Conservation (phyloP, 2,329 filamentous ascomycete species). For the Colletotrichum costaricense region DNA sequence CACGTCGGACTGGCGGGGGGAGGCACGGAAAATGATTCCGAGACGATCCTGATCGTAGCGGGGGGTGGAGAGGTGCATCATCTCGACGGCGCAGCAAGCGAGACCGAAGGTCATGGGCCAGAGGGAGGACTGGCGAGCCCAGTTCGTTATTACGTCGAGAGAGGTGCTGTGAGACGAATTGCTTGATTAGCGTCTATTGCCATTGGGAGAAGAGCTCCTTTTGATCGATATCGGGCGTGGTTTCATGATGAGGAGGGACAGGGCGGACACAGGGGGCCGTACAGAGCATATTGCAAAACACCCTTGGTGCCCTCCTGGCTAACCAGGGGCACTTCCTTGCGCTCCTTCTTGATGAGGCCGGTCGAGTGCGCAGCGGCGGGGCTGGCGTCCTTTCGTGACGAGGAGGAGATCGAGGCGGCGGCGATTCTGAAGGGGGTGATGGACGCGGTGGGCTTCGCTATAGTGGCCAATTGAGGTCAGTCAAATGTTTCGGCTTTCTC, state of each 20-base stretch:
- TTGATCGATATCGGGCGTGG: neutral
- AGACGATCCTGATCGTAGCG: slow-evolving; percentile 91
- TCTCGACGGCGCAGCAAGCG: slow-evolving; percentile 89
- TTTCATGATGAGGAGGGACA: too few species aligned
- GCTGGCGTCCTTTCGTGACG: slow-evolving; percentile 72
- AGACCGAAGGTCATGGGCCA: slow-evolving; percentile 93
- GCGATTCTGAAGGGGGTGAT: slow-evolving; percentile 73
- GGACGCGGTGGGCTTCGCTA: slow-evolving; percentile 74
- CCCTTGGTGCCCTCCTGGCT: slow-evolving; percentile 86
- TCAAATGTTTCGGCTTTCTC: slow-evolving; percentile 38
- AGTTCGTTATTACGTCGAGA: slow-evolving; percentile 83
- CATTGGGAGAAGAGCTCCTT: neutral
- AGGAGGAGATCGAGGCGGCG: slow-evolving; percentile 74
- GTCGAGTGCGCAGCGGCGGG: slow-evolving; percentile 65
- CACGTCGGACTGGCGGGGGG: slow-evolving; percentile 87
- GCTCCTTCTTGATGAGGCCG: slow-evolving; percentile 63
- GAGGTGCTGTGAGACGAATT: slow-evolving; percentile 68
- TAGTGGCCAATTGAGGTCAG: slow-evolving; percentile 33
- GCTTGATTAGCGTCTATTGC: neutral
- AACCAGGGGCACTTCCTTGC: slow-evolving; percentile 79
- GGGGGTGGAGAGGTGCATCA: slow-evolving; percentile 92
- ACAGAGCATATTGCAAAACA: slow-evolving; percentile 87
- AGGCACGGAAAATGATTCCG: slow-evolving; percentile 91
- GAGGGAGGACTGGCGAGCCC: slow-evolving; percentile 84
- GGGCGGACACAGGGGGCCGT: slow-evolving; percentile 53